Evolutionary conservation across 2,329 filamentous ascomycete genomes (phyloP).

Genomic region (Calcarisporium arbuscula): DNA sequence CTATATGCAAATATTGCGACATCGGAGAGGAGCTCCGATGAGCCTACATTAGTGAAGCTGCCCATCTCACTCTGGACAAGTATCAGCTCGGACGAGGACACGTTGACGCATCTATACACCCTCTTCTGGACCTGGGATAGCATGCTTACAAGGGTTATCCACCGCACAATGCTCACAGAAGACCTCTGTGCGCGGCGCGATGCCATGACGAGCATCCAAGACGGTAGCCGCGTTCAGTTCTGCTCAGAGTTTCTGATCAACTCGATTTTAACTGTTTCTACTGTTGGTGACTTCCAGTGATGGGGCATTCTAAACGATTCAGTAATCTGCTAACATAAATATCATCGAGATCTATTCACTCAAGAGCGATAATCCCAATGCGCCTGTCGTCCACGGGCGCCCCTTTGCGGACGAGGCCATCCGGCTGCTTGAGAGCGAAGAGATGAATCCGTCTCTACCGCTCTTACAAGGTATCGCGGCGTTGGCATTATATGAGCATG

Average conservation of each 20-base stretch:
- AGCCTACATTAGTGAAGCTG: slow-evolving; percentile 1
- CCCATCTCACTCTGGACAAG: slow-evolving; percentile 16
- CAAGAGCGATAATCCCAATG: background rate
- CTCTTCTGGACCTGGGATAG: slow-evolving; percentile 20
- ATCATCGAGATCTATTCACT: no score
- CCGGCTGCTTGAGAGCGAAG: slow-evolving; percentile 4
- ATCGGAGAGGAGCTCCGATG: background rate
- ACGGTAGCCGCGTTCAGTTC: slow-evolving; percentile 6
- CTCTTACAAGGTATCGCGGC: slow-evolving; percentile 13
- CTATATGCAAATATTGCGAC: no score
- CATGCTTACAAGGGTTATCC: slow-evolving; percentile 10
- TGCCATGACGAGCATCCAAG: no score
- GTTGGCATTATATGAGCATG: slow-evolving; percentile 13
- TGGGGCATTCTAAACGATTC: no score
- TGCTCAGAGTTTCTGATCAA: slow-evolving; percentile 18
- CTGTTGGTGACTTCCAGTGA: no score
- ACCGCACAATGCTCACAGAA: slow-evolving; percentile 11
- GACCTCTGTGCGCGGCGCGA: slow-evolving; percentile 11
- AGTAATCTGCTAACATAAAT: no score
- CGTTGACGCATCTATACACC: slow-evolving; percentile 11
- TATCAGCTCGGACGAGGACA: slow-evolving; percentile 10
- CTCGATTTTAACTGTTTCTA: slow-evolving; percentile 14
- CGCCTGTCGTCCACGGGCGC: background rate
- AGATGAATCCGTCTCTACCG: slow-evolving; percentile 9
- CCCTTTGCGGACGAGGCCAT: slow-evolving; percentile 8